Evolutionary conservation across 305 asterid genomes (phyloP).

Genomic region (Solanum hybrid): DNA sequence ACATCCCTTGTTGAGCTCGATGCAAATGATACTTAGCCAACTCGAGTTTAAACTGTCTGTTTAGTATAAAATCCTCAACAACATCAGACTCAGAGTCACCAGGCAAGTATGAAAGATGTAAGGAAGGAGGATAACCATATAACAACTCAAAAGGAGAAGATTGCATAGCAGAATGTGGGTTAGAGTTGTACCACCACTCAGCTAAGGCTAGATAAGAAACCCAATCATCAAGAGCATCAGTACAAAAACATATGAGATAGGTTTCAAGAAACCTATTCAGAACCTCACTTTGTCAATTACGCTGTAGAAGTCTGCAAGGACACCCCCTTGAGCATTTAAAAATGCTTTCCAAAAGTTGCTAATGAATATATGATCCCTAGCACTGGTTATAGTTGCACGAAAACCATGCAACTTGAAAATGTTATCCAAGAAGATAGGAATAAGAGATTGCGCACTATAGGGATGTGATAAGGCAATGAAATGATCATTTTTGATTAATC

Average conservation of each 20-base stretch:
- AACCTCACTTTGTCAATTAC: neutral
- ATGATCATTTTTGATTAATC: neutral
- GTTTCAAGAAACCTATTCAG: neutral
- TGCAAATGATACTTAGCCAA: neutral
- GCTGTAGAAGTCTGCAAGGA: neutral
- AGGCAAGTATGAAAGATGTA: neutral
- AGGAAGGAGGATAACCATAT: neutral
- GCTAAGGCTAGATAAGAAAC: neutral
- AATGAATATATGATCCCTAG: neutral
- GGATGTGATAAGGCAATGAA: neutral
- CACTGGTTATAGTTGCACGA: neutral
- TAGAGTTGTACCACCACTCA: neutral
- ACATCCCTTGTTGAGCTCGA: neutral
- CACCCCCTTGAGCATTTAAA: neutral
- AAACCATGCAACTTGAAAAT: neutral
- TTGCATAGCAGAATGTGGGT: neutral
- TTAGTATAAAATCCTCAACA: too few species aligned
- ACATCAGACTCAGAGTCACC: neutral
- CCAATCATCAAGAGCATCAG: neutral
- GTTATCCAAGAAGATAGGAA: neutral
- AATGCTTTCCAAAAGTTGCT: neutral
- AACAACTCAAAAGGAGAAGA: neutral
- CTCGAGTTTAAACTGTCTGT: neutral
- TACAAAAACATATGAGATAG: neutral
- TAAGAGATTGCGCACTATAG: neutral